Conservation (phyloP, 129 eudicot species). For the Pseudognaphalium luteoalbum region DNA sequence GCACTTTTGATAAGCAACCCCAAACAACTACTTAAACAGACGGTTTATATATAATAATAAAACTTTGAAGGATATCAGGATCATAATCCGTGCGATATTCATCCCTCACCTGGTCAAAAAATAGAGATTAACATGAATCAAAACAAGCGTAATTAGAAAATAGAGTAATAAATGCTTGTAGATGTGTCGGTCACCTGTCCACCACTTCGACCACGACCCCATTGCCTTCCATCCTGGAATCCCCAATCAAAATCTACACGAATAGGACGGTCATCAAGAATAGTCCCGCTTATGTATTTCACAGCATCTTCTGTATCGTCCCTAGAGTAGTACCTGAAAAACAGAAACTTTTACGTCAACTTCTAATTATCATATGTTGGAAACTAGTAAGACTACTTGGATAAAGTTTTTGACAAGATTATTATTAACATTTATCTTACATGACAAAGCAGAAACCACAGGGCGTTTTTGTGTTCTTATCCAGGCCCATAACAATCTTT, state of each 20-base stretch:
- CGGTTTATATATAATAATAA: not conserved
- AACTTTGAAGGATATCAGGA: slow-evolving; percentile 91
- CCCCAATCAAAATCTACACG: slow-evolving; percentile 99
- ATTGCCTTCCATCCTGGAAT: slow-evolving; percentile 95
- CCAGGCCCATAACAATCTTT: slow-evolving; percentile 96
- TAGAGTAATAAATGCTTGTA: slow-evolving; percentile 1
- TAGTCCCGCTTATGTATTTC: slow-evolving; percentile 92
- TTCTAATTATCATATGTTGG: not conserved
- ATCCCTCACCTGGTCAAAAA: slow-evolving; percentile 76
- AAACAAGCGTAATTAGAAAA: not conserved
- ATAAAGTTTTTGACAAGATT: not conserved
- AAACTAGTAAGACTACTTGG: not conserved
- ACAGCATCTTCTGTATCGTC: slow-evolving; percentile 96
- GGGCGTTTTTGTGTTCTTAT: slow-evolving; percentile 90
- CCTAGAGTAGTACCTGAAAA: slow-evolving; percentile 84
- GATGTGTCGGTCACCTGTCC: slow-evolving; percentile 60
- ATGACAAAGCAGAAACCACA: slow-evolving; percentile 94
- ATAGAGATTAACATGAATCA: not conserved
- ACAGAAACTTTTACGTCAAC: slow-evolving; percentile 3
- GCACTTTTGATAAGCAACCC: not conserved
- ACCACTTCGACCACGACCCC: slow-evolving; percentile 99
- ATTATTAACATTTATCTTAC: slow-evolving; percentile 41
- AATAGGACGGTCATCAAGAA: slow-evolving; percentile 97
- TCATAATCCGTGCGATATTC: slow-evolving; percentile 98
- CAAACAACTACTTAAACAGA: not conserved